phyloP scores from a whole-genome alignment of 1,284 basidiomycete genomes.

The Hemileia vastatrix region DNA sequence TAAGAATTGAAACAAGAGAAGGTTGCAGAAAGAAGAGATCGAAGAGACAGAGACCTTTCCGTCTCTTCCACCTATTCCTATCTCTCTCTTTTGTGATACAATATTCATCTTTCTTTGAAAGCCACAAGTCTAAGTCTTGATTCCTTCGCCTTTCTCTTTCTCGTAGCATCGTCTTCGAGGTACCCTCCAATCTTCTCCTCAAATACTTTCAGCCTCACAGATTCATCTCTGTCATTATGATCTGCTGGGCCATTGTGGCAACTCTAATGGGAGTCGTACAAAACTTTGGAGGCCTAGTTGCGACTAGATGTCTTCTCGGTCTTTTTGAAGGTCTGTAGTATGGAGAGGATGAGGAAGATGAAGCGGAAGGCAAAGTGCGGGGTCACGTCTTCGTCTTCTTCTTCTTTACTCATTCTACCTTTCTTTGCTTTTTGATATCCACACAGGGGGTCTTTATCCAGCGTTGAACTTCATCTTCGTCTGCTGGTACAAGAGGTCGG shows the following conservation, averaged over 20 bases:
- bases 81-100: too few relatives aligned
- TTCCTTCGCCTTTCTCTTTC: too few relatives aligned
- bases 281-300: slow-evolving; percentile 24
- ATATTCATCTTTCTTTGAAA: too few relatives aligned
- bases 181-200: slow-evolving; percentile 34
- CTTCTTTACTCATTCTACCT: too few relatives aligned
- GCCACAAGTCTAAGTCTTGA: too few relatives aligned
- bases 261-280: slow-evolving; percentile 31
- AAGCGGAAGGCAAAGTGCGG: too few relatives aligned
- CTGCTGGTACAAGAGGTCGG: slow-evolving; percentile 33
- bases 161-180: slow-evolving; percentile 35
- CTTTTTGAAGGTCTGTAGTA: slow-evolving; percentile 26
- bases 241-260: slow-evolving; percentile 32
- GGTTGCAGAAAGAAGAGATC: too few relatives aligned
- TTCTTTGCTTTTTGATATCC: neutral
- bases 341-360: too few relatives aligned
- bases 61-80: too few relatives aligned
- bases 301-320: slow-evolving; percentile 27
- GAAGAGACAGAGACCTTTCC: too few relatives aligned
- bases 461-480: slow-evolving; percentile 36
- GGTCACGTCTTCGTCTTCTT: too few relatives aligned
- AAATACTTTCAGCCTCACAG: slow-evolving; percentile 32
- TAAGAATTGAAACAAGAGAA: too few relatives aligned
- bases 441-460: slow-evolving; percentile 23
- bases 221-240: slow-evolving; percentile 33